phyloP scores from a whole-genome alignment of 2,329 filamentous ascomycete species.

The Fusarium dlaminii region DNA sequence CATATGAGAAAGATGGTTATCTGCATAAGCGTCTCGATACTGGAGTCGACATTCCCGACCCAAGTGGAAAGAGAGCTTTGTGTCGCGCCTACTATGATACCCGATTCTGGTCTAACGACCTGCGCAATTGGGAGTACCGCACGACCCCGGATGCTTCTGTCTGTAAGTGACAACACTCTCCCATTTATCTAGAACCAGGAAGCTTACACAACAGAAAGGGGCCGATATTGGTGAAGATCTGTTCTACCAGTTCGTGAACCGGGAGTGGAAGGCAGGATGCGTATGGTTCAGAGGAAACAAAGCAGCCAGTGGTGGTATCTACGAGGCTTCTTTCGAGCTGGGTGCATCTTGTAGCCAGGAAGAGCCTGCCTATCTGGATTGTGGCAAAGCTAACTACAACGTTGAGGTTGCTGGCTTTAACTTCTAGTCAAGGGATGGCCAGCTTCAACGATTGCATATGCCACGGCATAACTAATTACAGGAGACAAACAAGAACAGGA shows the following conservation, averaged over 20 bases:
- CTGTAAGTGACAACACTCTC: not conserved
- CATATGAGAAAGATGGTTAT: not conserved
- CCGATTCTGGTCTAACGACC: not conserved
- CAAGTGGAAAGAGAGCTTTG: not conserved
- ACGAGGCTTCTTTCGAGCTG: not conserved
- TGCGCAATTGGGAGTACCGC: not conserved
- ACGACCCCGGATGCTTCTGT: rapidly evolving
- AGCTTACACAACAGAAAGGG: not conserved
- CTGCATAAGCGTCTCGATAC: not conserved
- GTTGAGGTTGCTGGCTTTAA: not conserved
- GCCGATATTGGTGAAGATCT: not conserved
- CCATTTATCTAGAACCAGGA: rapidly evolving
- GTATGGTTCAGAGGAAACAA: not conserved
- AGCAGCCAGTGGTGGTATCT: not conserved
- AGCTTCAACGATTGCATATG: too few relatives aligned
- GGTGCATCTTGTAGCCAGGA: not conserved
- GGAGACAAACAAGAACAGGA: rapidly evolving
- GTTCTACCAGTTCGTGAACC: not conserved
- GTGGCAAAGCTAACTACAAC: not conserved
- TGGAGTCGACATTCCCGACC: not conserved
- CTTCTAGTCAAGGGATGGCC: not conserved
- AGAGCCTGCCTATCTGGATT: not conserved
- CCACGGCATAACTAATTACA: too few relatives aligned
- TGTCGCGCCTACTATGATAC: not conserved
- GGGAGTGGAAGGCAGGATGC: not conserved